Conservation (phyloP, 495 filamentous ascomycete genomes). For the Talaromyces wortmannii region DNA sequence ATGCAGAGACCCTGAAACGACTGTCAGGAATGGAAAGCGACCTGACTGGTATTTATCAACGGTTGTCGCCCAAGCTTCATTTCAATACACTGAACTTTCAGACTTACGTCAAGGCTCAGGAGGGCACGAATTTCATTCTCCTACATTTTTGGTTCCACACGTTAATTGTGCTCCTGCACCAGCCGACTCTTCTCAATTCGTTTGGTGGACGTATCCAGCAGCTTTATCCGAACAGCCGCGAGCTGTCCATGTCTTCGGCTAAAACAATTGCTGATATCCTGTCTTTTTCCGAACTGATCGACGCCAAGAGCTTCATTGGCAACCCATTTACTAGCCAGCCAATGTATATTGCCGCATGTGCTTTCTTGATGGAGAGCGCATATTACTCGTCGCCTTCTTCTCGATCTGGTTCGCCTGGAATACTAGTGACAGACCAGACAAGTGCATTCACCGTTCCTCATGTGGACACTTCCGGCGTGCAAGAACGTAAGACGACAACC, state of each 20-base stretch:
- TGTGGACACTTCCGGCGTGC: conserved; percentile 22
- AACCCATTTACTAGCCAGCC: conserved; percentile 87
- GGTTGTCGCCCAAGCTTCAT: conserved; percentile 60
- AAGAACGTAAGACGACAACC: conserved; percentile 43
- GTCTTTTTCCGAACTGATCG: conserved; percentile 69
- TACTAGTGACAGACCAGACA: conserved; percentile 28
- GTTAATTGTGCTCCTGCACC: conserved; percentile 75
- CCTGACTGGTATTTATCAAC: conserved; percentile 68
- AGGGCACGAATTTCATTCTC: conserved; percentile 80
- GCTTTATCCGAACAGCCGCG: conserved; percentile 67
- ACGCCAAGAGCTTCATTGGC: conserved; percentile 72
- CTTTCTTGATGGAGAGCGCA: conserved; percentile 76
- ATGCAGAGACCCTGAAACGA: conserved; percentile 59
- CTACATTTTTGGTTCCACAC: conserved; percentile 90
- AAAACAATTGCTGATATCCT: conserved; percentile 85
- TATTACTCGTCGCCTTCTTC: conserved; percentile 36
- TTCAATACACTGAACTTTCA: conserved; percentile 77
- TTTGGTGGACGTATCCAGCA: conserved; percentile 65
- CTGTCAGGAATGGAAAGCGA: conserved; percentile 70
- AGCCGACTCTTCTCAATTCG: conserved; percentile 70
- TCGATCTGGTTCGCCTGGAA: conserved; percentile 19
- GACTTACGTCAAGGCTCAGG: conserved; percentile 65
- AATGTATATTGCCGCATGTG: conserved; percentile 83
- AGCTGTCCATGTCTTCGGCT: conserved; percentile 79
- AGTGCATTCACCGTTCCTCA: conserved; percentile 36